A percentile compares a stretch with the other conserved stretches of the same genome.
Conservation (phyloP, 1,284 basidiomycete genomes). For the Pholiota adiposa region DNA sequence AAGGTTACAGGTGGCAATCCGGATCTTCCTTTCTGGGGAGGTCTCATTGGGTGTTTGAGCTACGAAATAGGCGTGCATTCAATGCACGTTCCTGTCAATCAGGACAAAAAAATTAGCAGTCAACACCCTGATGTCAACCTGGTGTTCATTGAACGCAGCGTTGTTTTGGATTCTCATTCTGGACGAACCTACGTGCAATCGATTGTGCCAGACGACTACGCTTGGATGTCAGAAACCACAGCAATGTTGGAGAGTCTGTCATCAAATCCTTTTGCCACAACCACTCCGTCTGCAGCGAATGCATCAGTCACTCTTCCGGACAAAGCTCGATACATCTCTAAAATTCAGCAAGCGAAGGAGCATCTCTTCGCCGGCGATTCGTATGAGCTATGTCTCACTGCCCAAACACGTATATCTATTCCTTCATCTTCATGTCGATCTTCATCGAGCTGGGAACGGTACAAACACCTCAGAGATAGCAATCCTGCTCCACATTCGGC, state of each 20-base stretch:
- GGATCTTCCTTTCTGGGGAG: slow-evolving; percentile 78
- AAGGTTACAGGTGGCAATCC: slow-evolving; percentile 49
- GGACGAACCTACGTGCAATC: slow-evolving; percentile 65
- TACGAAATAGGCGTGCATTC: slow-evolving; percentile 75
- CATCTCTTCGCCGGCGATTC: slow-evolving; percentile 86
- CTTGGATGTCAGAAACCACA: slow-evolving; percentile 56
- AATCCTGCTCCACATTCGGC: slow-evolving; percentile 95
- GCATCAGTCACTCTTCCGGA: slow-evolving; percentile 55
- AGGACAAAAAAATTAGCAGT: slow-evolving; percentile 20
- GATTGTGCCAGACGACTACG: slow-evolving; percentile 56
- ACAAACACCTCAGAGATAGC: slow-evolving; percentile 68
- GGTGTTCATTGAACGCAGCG: slow-evolving; percentile 74
- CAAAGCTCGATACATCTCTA: slow-evolving; percentile 66
- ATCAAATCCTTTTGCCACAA: background rate
- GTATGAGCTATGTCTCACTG: slow-evolving; percentile 97
- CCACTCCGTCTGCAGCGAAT: slow-evolving; percentile 18
- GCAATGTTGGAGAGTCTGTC: slow-evolving; percentile 28
- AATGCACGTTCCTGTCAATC: slow-evolving; percentile 43
- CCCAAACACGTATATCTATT: slow-evolving; percentile 62
- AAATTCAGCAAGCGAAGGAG: slow-evolving; percentile 78
- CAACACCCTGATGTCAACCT: slow-evolving; percentile 73
- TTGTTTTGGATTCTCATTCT: slow-evolving; percentile 63
- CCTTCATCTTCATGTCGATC: slow-evolving; percentile 35
- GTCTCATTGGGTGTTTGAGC: slow-evolving; percentile 71
- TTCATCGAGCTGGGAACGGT: slow-evolving; percentile 72